Base-by-base conservation (phyloP, 1,284 basidiomycete genomes). In the Marasmius sp. region DNA sequence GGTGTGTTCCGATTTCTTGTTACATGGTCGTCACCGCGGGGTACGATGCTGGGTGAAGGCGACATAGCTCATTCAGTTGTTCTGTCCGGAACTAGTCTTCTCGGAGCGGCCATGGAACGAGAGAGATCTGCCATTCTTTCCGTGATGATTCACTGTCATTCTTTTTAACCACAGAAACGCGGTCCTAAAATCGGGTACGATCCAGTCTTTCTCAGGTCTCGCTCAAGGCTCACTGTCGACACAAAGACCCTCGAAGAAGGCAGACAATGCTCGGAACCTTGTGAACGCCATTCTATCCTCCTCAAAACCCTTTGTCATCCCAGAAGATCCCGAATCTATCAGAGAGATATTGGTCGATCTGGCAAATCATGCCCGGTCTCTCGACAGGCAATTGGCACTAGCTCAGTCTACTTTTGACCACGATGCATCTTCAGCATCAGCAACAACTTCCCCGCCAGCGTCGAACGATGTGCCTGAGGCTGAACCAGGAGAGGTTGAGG, bases 241-340 rank as follows among this genome's bases (percentile, higher is more conserved):
- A n/a, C 7, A 18, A 37, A 48, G 58, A 11, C 58, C 39, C 4
- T 52, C 51, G 20, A 36, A 52, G 14, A 49, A 33, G 22, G 36
- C 22, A 12, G 60, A 59, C 12, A 48, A 58, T 0, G 58, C 60
- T 18, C 52, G 57, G 22, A 41, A 54, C n/a, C 33, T 60, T 11
- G 55, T 64, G 16, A 60, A 43, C 37, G 63, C 63, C n/a, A 57
- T 64, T 9, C 10, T 64, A 22, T 59, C 63, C 18, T 48, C 61
- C 7, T 43, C 48, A 22, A 45, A 60, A 33, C 38, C 50, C 5
- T 64, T 56, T 47, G n/a, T 51, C 27, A 22, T 64, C 18, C 63
- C 63, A 9, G 63, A 62, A 50, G 58, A 57, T 38, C 39, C 53
- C 9, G 58, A 47, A 22, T 39, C 43, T 6, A 41, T 64, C 22